Percentiles rank a stretch among this genome's conserved stretches.
phyloP scores from a whole-genome alignment of 2,329 filamentous ascomycete species.

The Cladosporium oxysporum region DNA sequence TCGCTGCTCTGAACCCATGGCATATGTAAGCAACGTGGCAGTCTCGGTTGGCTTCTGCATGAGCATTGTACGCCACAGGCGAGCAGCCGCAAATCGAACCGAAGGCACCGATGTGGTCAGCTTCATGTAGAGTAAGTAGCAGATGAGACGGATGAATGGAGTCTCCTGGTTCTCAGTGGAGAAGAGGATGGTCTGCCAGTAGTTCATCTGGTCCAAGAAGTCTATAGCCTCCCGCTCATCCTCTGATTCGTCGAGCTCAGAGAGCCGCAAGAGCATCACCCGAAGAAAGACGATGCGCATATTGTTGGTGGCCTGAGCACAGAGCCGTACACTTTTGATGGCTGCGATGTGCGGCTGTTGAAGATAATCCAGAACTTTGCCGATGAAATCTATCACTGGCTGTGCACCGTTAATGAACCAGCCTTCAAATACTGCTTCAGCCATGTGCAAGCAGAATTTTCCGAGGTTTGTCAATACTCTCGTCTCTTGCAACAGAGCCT shows the following conservation, averaged over 20 bases:
- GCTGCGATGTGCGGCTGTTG: conserved; percentile 79
- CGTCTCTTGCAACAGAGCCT: conserved; percentile 74
- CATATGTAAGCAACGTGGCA: conserved; percentile 69
- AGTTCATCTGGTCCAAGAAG: conserved; percentile 82
- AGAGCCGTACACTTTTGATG: conserved; percentile 87
- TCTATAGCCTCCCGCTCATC: conserved; percentile 64
- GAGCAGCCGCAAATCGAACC: conserved; percentile 75
- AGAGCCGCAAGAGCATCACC: conserved; percentile 76
- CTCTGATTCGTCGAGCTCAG: conserved; percentile 72
- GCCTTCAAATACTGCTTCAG: conserved; percentile 90
- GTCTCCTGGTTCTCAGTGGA: conserved; percentile 74
- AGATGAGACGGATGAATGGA: conserved; percentile 81
- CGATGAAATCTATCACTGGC: conserved; percentile 80
- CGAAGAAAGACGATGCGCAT: conserved; percentile 78
- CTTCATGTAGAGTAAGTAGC: conserved; percentile 90
- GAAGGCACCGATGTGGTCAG: conserved; percentile 69
- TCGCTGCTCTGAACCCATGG: conserved; percentile 68
- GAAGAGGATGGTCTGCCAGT: conserved; percentile 93
- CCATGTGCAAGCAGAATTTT: conserved; percentile 75
- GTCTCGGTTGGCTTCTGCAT: conserved; percentile 91
- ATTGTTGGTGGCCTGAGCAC: conserved; percentile 75
- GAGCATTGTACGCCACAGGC: conserved; percentile 86
- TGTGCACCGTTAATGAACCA: conserved; percentile 93
- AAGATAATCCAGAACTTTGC: conserved; percentile 82
- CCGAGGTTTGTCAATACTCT: conserved; percentile 84